Conservation (phyloP, 768 basidiomycete species). For the Dacryopinax primogenitus region DNA sequence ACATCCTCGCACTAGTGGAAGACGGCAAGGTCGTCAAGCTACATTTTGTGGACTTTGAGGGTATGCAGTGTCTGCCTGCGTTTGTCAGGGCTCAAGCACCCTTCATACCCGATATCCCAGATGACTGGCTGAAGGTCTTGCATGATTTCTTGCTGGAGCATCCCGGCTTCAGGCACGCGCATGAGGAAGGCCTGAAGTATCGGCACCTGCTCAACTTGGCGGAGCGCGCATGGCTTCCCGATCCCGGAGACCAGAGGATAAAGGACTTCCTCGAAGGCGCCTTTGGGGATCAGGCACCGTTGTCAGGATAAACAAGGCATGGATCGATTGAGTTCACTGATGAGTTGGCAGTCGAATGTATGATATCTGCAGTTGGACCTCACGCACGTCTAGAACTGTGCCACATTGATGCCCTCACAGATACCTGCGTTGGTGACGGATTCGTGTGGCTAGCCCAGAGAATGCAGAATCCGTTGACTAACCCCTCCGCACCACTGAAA, state of each 20-base stretch:
- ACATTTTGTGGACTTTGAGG: not conserved
- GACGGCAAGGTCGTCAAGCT: not conserved
- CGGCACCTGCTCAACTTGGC: not conserved
- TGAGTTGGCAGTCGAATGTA: too few relatives aligned
- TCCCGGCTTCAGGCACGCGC: not conserved
- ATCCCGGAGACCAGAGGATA: not conserved
- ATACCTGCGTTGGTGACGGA: too few relatives aligned
- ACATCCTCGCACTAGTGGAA: not conserved
- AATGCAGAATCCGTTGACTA: too few relatives aligned
- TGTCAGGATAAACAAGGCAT: not conserved
- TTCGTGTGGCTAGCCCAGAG: too few relatives aligned
- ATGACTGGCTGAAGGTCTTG: not conserved
- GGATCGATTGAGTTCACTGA: too few relatives aligned
- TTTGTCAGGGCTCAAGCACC: not conserved
- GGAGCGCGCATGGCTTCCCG: not conserved
- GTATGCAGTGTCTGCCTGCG: not conserved
- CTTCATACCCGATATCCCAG: not conserved
- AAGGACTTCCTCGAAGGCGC: not conserved
- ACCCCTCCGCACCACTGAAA: too few relatives aligned
- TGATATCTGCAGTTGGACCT: too few relatives aligned
- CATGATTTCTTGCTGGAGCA: not conserved
- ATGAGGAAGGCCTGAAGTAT: not conserved
- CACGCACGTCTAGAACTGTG: too few relatives aligned
- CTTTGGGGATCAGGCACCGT: not conserved
- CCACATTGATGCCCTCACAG: too few relatives aligned